Evolutionary conservation across 192 early-diverging fungal genomes (phyloP).

Genomic region (Coemansia sp.): DNA sequence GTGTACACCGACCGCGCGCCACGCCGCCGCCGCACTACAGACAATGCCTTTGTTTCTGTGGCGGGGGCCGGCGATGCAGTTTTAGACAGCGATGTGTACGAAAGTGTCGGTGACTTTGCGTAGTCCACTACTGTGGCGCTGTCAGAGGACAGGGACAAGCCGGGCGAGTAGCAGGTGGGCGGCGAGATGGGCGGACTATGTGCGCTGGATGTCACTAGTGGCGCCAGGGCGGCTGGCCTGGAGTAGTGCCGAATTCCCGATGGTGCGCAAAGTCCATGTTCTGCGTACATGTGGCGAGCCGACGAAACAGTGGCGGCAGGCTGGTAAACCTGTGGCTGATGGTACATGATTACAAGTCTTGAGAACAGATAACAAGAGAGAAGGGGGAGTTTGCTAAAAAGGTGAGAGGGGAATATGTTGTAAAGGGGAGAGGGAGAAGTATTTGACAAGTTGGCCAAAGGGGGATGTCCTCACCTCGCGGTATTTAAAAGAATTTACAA

Average conservation of each 20-base stretch:
- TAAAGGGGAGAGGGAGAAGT: neutral
- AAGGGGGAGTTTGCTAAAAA: neutral
- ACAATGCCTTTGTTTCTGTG: neutral
- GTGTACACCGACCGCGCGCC: conserved; percentile 30
- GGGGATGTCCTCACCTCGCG: neutral
- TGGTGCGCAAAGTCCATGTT: conserved; percentile 8
- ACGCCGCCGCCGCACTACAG: conserved; percentile 18
- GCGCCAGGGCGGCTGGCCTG: neutral
- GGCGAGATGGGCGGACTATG: conserved; percentile 9
- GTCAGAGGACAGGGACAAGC: conserved; percentile 16
- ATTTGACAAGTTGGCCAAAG: neutral
- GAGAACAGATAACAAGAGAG: conserved; percentile 6
- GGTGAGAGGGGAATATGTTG: neutral
- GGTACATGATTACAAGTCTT: conserved; percentile 18
- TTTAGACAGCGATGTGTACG: conserved; percentile 23
- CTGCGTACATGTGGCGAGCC: conserved; percentile 26
- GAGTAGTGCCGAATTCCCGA: conserved; percentile 8
- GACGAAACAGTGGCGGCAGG: conserved; percentile 10
- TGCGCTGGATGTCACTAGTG: neutral
- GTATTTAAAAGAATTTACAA: conserved; percentile 6
- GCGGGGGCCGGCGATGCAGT: conserved; percentile 33
- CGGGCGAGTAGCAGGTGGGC: conserved; percentile 27
- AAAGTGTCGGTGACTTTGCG: conserved; percentile 29
- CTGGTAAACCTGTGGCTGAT: conserved; percentile 11
- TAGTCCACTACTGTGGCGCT: conserved; percentile 21